phyloP scores from a whole-genome alignment of 2,329 filamentous ascomycete genomes.

The Paradendryphiella salina region DNA sequence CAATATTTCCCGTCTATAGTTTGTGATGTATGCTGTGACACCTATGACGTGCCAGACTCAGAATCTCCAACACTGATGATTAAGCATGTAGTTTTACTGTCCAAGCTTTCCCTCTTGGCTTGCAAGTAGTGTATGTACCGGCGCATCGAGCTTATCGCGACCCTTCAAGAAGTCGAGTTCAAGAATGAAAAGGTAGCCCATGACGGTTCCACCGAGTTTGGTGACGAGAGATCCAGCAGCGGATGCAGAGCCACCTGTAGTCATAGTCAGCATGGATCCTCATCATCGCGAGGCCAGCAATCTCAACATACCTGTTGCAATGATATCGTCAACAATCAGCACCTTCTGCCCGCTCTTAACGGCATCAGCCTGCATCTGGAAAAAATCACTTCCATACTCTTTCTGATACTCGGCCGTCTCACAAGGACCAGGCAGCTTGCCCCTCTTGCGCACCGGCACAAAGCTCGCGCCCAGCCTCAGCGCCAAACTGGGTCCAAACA shows the following conservation, averaged over 20 bases:
- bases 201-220: constrained; percentile 80
- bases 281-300: neutral
- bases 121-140: constrained; percentile 79
- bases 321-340: constrained; percentile 94
- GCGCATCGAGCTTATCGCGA: constrained; percentile 82
- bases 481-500: constrained; percentile 90
- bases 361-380: constrained; percentile 90
- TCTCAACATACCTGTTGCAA: constrained; percentile 80
- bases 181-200: constrained; percentile 93
- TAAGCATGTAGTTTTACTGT: constrained; percentile 3
- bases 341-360: constrained; percentile 87
- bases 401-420: constrained; percentile 87
- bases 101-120: constrained; percentile 56
- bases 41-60: neutral
- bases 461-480: constrained; percentile 81
- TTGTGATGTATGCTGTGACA: constrained; percentile 8
- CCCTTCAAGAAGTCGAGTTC: constrained; percentile 94
- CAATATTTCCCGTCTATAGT: constrained; percentile 20
- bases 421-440: constrained; percentile 90
- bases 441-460: constrained; percentile 90
- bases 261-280: constrained; percentile 10
- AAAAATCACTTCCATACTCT: constrained; percentile 93
- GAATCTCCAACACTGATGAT: neutral
- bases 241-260: constrained; percentile 80
- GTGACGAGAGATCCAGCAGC: constrained; percentile 85